These are phyloP conservation scores for Tylopilus plumbeoviolaceoides DNA, from an alignment of 768 basidiomycete species.

Conservation along the genomic window DNA sequence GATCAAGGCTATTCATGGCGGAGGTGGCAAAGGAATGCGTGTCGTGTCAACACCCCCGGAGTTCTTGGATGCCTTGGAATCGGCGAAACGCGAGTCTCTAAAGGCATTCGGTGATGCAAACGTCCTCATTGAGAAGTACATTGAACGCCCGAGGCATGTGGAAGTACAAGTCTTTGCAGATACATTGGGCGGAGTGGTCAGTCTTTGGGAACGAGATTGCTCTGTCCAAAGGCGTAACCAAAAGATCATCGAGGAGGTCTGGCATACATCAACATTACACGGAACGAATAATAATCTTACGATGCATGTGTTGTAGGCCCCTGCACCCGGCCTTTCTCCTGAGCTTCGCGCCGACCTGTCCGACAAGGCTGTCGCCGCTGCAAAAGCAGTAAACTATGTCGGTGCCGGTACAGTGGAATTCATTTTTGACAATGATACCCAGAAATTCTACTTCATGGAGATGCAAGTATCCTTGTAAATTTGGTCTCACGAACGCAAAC, in stretches of 20 bases:
- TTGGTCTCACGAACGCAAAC: background rate
- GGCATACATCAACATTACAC: background rate
- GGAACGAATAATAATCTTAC: background rate
- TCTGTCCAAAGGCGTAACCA: conserved; percentile 91
- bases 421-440: conserved; percentile 89
- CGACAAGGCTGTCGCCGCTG: conserved; percentile 88
- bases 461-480: conserved; percentile 49
- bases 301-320: conserved; percentile 51
- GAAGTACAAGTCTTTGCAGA: conserved; percentile 97
- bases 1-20: conserved; percentile 96
- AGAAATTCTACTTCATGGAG: conserved; percentile 93
- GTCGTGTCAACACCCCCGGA: conserved; percentile 62
- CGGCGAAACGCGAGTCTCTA: conserved; percentile 84
- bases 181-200: conserved; percentile 72
- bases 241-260: conserved; percentile 90
- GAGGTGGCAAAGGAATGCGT: conserved; percentile 95
- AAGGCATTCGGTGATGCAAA: conserved; percentile 87
- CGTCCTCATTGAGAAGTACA: conserved; percentile 87
- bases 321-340: conserved; percentile 80
- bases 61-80: conserved; percentile 75
- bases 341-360: conserved; percentile 80
- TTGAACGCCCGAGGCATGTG: conserved; percentile 82
- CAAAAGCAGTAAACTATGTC: conserved; percentile 85
- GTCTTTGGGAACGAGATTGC: conserved; percentile 94
- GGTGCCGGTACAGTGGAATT: conserved; percentile 96